Conservation (phyloP, 108 stramenopile genomes). For the Skeletonema marinoi region DNA sequence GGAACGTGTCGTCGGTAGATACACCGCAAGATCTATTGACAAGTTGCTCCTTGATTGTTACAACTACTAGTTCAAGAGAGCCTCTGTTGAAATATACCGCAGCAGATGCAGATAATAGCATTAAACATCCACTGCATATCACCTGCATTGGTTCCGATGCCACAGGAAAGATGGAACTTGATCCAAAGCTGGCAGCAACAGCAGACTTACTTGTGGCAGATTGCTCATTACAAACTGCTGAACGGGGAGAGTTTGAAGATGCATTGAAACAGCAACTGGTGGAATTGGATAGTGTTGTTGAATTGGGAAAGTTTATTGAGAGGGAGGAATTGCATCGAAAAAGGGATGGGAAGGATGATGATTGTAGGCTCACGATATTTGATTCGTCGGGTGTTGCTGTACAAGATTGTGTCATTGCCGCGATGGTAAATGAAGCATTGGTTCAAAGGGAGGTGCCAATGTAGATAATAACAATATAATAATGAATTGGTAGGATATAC, state of each 20-base stretch:
- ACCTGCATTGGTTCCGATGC: constrained; percentile 77
- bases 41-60: constrained; percentile 61
- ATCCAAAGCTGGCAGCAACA: constrained; percentile 40
- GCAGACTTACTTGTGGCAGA: constrained; percentile 74
- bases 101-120: neutral
- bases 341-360: constrained; percentile 10
- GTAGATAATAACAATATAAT: too few species aligned
- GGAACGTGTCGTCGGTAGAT: constrained; percentile 36
- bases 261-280: constrained; percentile 23
- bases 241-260: constrained; percentile 72
- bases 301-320: constrained; percentile 53
- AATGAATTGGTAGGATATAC: too few species aligned
- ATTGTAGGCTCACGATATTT: constrained; percentile 62
- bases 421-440: constrained; percentile 51
- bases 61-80: constrained; percentile 66
- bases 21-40: constrained; percentile 47
- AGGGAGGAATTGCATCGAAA: constrained; percentile 33
- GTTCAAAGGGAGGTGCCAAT: neutral
- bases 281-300: constrained; percentile 31
- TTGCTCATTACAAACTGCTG: constrained; percentile 33
- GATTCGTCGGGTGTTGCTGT: constrained; percentile 78
- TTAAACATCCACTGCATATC: constrained; percentile 44
- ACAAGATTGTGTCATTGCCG: constrained; percentile 72
- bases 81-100: constrained; percentile 37
- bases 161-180: constrained; percentile 68